A percentile compares a stretch with the other conserved stretches of the same genome.
Conservation (phyloP, 2,329 filamentous ascomycete species). For the Hypoxylon sp. region DNA sequence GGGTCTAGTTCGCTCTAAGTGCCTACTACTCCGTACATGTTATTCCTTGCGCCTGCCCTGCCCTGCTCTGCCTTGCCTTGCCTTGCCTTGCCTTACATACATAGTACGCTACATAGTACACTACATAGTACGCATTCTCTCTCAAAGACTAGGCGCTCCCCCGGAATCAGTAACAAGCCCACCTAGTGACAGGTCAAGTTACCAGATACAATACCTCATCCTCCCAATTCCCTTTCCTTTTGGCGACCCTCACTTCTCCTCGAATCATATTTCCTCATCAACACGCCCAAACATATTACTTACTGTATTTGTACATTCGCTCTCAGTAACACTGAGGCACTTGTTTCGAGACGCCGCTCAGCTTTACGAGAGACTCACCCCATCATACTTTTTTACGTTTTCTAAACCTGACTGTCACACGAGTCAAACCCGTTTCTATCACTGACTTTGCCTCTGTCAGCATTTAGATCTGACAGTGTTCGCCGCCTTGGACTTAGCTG, state of each 20-base stretch:
- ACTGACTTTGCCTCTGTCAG: constrained; percentile 40
- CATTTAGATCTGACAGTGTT: constrained; percentile 45
- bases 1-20: constrained; percentile 27
- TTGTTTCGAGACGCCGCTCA: constrained; percentile 31
- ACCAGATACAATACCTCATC: constrained; percentile 41
- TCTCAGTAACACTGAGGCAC: constrained; percentile 22
- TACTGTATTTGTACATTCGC: constrained; percentile 39
- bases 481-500: constrained; percentile 27
- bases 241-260: constrained; percentile 28
- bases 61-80: not conserved
- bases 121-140: not conserved
- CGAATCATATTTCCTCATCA: constrained; percentile 43
- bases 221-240: constrained; percentile 35
- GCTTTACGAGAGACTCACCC: constrained; percentile 34
- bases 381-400: constrained; percentile 23
- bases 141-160: constrained; percentile 26
- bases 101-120: too few species aligned
- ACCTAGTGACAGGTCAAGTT: constrained; percentile 34
- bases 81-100: not conserved
- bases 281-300: constrained; percentile 34
- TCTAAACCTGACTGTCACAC: constrained; percentile 39
- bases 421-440: constrained; percentile 23
- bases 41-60: constrained; percentile 2
- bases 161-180: constrained; percentile 35
- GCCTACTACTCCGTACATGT: constrained; percentile 7